Evolutionary conservation across 495 filamentous ascomycete genomes (phyloP).

Genomic region (Penicillium macrosclerotiorum): DNA sequence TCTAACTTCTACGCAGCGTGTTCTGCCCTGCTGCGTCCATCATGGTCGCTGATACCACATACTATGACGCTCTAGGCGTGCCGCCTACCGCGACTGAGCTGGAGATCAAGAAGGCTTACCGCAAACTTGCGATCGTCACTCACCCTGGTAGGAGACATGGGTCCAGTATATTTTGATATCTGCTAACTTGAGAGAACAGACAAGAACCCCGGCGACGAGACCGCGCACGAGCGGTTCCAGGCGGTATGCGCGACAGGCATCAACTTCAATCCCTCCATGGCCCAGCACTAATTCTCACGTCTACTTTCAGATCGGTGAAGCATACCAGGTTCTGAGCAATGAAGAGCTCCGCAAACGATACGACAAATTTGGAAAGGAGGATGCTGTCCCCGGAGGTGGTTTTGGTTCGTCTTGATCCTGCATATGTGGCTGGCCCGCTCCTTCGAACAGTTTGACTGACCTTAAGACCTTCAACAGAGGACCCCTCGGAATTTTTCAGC

Average conservation of each 20-base stretch:
- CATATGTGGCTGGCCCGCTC: not conserved
- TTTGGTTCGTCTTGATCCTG: slow-evolving; percentile 59
- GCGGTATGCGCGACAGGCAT: slow-evolving; percentile 45
- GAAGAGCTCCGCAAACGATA: slow-evolving; percentile 83
- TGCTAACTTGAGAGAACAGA: slow-evolving; percentile 48
- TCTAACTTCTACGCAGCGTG: not conserved
- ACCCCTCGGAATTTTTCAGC: slow-evolving; percentile 96
- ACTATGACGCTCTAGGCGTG: slow-evolving; percentile 91
- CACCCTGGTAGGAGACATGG: slow-evolving; percentile 54
- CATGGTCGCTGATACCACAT: slow-evolving; percentile 83
- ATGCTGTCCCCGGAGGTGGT: slow-evolving; percentile 79
- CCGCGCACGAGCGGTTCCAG: slow-evolving; percentile 92
- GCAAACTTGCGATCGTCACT: slow-evolving; percentile 84
- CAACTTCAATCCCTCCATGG: not conserved
- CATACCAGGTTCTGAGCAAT: slow-evolving; percentile 94
- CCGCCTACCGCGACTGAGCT: slow-evolving; percentile 85
- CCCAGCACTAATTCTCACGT: slow-evolving; percentile 10
- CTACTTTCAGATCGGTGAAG: slow-evolving; percentile 76
- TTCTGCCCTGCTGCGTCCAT: slow-evolving; percentile 14
- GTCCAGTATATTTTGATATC: not conserved
- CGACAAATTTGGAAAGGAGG: slow-evolving; percentile 95
- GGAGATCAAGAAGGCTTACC: slow-evolving; percentile 99
- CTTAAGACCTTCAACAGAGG: slow-evolving; percentile 55
- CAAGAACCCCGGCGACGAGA: slow-evolving; percentile 96
- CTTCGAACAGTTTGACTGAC: too few species aligned